Conservation (phyloP, 2,329 filamentous ascomycete species). For the Ascochyta koolunga region DNA sequence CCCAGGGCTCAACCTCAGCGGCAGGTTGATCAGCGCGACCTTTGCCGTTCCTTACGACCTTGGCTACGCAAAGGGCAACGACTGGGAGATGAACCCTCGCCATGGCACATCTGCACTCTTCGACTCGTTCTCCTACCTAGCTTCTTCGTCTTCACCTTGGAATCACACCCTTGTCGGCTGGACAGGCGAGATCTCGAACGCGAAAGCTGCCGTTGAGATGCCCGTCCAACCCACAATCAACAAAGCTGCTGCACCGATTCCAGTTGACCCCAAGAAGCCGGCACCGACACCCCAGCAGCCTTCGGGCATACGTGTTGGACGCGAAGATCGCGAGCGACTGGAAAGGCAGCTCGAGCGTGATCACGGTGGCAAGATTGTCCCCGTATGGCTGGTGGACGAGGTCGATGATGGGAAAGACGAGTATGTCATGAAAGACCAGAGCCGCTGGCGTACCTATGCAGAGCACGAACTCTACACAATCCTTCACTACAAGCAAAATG, state of each 20-base stretch:
- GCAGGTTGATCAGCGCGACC: constrained; percentile 67
- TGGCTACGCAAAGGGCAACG: constrained; percentile 56
- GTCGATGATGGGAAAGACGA: constrained; percentile 70
- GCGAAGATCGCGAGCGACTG: constrained; percentile 72
- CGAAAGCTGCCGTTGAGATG: constrained; percentile 31
- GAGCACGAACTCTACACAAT: constrained; percentile 91
- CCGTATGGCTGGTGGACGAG: constrained; percentile 88
- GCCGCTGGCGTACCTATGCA: constrained; percentile 85
- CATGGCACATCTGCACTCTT: constrained; percentile 90
- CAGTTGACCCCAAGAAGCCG: constrained; percentile 67
- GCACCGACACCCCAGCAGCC: constrained; percentile 63
- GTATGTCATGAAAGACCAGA: constrained; percentile 78
- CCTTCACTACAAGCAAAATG: constrained; percentile 95
- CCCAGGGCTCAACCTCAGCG: constrained; percentile 64
- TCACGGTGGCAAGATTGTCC: constrained; percentile 77
- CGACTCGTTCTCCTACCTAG: constrained; percentile 86
- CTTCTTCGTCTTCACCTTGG: constrained; percentile 83
- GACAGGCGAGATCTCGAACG: constrained; percentile 76
- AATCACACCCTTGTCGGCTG: constrained; percentile 92
- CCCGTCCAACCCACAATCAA: constrained; percentile 63
- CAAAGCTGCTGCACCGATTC: constrained; percentile 79
- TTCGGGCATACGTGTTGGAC: constrained; percentile 74
- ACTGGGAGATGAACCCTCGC: constrained; percentile 74
- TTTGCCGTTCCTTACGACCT: constrained; percentile 69
- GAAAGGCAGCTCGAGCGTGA: constrained; percentile 76